Percentiles rank a stretch among this genome's conserved stretches.
These are phyloP conservation scores for Hevea brasiliensis DNA, from an alignment of 345 rosid species.

Conservation along the genomic window DNA sequence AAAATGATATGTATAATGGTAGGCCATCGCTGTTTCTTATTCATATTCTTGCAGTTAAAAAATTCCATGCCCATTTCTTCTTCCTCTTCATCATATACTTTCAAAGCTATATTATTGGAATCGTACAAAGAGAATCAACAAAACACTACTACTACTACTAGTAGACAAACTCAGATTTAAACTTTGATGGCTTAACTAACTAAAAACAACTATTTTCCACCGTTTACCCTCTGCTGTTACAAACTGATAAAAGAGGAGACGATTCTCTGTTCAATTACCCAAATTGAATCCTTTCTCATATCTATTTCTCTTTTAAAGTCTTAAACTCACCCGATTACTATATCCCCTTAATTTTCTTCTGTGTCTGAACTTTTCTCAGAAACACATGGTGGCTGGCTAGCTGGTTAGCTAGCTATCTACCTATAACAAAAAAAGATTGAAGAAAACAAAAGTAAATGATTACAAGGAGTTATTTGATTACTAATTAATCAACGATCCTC, in stretches of 20 bases:
- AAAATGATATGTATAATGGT: background rate
- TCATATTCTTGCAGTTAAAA: background rate
- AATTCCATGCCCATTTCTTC: too few relatives aligned
- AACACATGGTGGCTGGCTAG: background rate
- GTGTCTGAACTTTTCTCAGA: background rate
- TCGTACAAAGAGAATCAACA: background rate
- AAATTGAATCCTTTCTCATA: too few relatives aligned
- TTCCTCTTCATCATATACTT: background rate
- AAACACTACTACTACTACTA: background rate
- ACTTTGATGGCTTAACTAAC: conserved; percentile 10
- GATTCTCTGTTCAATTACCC: too few relatives aligned
- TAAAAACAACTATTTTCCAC: background rate
- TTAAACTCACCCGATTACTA: background rate
- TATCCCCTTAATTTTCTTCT: too few relatives aligned
- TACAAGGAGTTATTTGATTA: background rate
- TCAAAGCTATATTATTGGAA: background rate
- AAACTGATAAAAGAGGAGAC: too few relatives aligned
- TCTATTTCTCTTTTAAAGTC: background rate
- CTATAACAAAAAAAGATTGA: too few relatives aligned
- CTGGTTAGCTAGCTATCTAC: background rate
- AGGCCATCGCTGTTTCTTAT: conserved; percentile 28
- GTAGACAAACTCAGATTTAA: conserved; percentile 6
- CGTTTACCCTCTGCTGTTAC: too few relatives aligned
- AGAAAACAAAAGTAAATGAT: background rate
- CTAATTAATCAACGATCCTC: background rate